A percentile compares a stretch with the other conserved stretches of the same genome.
Conservation (phyloP, 1,284 basidiomycete genomes). For the Malassezia yamatoensis region DNA sequence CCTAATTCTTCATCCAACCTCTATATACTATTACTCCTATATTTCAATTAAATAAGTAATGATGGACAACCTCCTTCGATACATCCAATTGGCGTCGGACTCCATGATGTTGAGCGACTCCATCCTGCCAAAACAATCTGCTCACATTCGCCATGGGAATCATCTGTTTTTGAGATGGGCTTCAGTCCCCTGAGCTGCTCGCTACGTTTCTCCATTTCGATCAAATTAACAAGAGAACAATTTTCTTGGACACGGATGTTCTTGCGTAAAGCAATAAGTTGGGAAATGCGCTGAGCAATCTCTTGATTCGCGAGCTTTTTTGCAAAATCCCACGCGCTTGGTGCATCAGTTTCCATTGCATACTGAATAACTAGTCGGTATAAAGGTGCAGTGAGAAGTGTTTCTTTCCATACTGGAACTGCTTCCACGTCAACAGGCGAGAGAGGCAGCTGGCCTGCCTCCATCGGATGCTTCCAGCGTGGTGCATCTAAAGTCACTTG, state of each 20-base stretch:
- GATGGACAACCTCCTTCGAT: constrained; percentile 1
- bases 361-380: constrained; percentile 6
- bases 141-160: background rate
- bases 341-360: background rate
- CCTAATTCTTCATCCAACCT: too few relatives aligned
- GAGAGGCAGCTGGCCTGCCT: background rate
- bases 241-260: background rate
- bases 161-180: background rate
- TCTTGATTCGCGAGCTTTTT: background rate
- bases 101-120: background rate
- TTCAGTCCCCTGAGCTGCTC: background rate
- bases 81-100: constrained; percentile 16
- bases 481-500: constrained; percentile 3
- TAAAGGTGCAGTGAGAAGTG: background rate
- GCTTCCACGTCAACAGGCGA: background rate
- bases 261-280: background rate
- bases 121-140: constrained; percentile 3
- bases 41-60: background rate
- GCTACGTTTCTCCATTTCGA: constrained; percentile 9
- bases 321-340: background rate
- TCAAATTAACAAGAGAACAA: background rate
- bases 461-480: constrained; percentile 6
- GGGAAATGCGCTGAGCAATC: background rate
- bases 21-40: too few relatives aligned
- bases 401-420: background rate